Evolutionary conservation across 2,329 filamentous ascomycete species (phyloP).

Genomic region (Stachybotrys chlorohalonatus): DNA sequence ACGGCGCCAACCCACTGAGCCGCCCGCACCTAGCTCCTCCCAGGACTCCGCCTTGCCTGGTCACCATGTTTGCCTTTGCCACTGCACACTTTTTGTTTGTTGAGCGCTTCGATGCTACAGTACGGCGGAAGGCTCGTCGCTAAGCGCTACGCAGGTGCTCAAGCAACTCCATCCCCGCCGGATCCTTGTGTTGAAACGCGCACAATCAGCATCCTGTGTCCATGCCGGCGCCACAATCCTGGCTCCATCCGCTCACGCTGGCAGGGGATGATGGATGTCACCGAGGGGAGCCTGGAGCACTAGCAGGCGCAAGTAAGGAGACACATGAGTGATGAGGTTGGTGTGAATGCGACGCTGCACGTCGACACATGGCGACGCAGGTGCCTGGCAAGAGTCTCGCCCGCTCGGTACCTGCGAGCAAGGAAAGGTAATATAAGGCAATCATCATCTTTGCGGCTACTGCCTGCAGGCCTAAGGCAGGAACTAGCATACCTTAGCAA

Average conservation of each 20-base stretch:
- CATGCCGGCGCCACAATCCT: background rate
- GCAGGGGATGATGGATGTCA: background rate
- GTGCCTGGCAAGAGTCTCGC: background rate
- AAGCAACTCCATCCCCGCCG: background rate
- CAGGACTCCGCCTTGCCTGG: too few species aligned
- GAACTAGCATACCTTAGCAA: too few species aligned
- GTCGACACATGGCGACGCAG: background rate
- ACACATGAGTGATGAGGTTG: too few species aligned
- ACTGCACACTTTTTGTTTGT: background rate
- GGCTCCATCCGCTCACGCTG: background rate
- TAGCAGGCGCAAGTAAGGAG: too few species aligned
- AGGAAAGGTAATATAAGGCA: too few species aligned
- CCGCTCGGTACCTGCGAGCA: background rate
- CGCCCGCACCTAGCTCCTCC: too few species aligned
- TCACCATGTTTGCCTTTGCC: background rate
- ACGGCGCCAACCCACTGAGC: background rate
- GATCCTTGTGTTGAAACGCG: background rate
- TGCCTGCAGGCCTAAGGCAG: too few species aligned
- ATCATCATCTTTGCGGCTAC: too few species aligned
- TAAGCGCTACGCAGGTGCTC: background rate
- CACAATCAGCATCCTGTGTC: background rate
- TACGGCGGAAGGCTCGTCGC: background rate
- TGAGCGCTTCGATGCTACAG: background rate
- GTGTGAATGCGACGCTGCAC: background rate
- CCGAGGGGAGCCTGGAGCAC: too few species aligned